A percentile compares a stretch with the other conserved stretches of the same genome.
Conservation (phyloP, 441 rosid genomes). For the Populus trichocarpa region DNA sequence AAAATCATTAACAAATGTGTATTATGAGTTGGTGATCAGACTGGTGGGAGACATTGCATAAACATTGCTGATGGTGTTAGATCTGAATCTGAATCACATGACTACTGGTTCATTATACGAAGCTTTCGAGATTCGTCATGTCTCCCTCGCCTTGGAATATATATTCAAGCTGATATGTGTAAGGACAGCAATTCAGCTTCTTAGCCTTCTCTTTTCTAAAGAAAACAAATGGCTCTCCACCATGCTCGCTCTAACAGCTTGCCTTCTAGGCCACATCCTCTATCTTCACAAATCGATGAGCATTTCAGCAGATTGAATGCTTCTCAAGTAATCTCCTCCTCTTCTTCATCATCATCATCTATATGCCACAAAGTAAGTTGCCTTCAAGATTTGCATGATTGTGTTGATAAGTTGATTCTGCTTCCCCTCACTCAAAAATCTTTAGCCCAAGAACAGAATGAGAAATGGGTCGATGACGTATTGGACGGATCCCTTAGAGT, state of each 20-base stretch:
- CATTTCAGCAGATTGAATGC: constrained; percentile 30
- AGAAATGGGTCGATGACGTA: constrained; percentile 25
- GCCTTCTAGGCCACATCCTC: constrained; percentile 41
- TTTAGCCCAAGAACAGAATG: constrained; percentile 19
- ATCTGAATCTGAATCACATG: constrained; percentile 11
- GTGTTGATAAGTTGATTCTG: constrained; percentile 32
- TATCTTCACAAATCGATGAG: constrained; percentile 23
- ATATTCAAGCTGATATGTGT: background rate
- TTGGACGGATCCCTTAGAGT: constrained; percentile 36
- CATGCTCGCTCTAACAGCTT: constrained; percentile 43
- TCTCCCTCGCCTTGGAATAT: constrained; percentile 14
- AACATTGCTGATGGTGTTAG: constrained; percentile 19
- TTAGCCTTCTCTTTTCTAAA: background rate
- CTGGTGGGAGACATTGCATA: constrained; percentile 25
- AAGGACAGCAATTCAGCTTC: background rate
- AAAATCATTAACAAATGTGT: background rate
- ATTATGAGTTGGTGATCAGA: constrained; percentile 14
- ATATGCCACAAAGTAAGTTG: constrained; percentile 14
- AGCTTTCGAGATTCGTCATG: constrained; percentile 21
- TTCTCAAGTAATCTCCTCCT: constrained; percentile 21
- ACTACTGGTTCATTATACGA: background rate
- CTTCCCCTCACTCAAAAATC: constrained; percentile 29
- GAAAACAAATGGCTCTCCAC: constrained; percentile 27
- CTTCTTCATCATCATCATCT: constrained; percentile 28
- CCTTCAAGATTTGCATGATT: constrained; percentile 45